A percentile compares a stretch with the other conserved stretches of the same genome.
These are phyloP conservation scores for Solanum tacnaense DNA, from an alignment of 257 asterid species.

Conservation along the genomic window DNA sequence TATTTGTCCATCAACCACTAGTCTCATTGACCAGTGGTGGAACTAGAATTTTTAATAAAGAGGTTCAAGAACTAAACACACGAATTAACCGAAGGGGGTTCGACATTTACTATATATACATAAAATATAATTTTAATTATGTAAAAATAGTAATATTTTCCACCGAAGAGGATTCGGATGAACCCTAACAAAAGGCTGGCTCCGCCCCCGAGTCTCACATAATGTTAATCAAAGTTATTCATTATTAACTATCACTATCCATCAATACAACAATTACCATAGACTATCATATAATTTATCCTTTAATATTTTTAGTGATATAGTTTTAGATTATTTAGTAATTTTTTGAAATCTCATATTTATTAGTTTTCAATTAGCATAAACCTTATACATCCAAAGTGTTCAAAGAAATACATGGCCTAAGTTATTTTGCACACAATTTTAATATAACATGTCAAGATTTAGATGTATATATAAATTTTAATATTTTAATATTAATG, in stretches of 20 bases:
- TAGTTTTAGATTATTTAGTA: not conserved
- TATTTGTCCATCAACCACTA: not conserved
- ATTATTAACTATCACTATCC: not conserved
- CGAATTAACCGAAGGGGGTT: too few species aligned
- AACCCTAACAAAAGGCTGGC: too few species aligned
- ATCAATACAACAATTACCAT: too few species aligned
- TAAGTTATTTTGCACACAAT: not conserved
- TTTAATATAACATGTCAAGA: not conserved
- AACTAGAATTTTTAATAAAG: too few species aligned
- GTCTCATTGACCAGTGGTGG: accelerated
- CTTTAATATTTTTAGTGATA: not conserved
- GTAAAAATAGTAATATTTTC: too few species aligned
- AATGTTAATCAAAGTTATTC: too few species aligned
- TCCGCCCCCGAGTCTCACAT: too few species aligned
- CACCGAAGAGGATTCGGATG: too few species aligned
- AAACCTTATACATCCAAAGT: not conserved
- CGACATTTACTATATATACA: too few species aligned
- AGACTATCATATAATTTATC: not conserved
- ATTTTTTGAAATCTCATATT: not conserved
- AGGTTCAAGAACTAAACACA: too few species aligned
- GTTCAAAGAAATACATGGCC: not conserved
- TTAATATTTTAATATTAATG: too few species aligned
- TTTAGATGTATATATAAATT: not conserved
- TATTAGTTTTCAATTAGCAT: not conserved
- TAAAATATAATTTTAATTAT: too few species aligned